These are phyloP conservation scores for Phanerochaete carnosa DNA, from an alignment of 768 basidiomycete genomes.

Conservation along the genomic window DNA sequence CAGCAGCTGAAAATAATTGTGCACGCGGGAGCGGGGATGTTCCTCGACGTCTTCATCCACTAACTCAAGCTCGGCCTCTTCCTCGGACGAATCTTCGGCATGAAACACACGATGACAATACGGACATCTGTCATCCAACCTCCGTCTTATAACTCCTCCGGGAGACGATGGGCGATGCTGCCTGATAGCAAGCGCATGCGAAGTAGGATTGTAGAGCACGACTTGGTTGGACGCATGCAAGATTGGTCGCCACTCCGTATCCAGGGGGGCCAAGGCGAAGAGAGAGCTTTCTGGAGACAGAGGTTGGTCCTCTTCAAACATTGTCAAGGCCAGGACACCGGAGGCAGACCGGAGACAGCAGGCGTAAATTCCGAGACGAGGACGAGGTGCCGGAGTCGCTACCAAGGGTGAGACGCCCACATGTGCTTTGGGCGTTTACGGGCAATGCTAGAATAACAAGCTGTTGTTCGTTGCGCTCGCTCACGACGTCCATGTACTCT, in stretches of 20 bases:
- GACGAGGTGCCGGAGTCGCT: neutral
- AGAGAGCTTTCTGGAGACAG: conserved; percentile 1
- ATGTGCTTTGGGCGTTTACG: neutral
- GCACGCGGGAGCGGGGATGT: conserved; percentile 47
- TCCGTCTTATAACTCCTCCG: conserved; percentile 10
- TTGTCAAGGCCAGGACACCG: neutral
- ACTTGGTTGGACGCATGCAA: conserved; percentile 83
- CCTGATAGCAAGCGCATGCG: conserved; percentile 72
- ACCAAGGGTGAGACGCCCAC: neutral
- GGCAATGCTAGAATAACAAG: neutral
- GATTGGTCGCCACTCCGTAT: conserved; percentile 69
- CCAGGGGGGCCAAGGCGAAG: conserved; percentile 21
- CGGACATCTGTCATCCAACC: conserved; percentile 45
- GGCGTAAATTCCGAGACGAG: too few relatives aligned
- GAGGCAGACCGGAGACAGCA: too few relatives aligned
- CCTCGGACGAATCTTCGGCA: conserved; percentile 24
- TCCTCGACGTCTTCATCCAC: conserved; percentile 26
- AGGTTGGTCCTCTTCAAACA: neutral
- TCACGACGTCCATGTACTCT: neutral
- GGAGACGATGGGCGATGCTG: conserved; percentile 27
- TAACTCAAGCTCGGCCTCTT: conserved; percentile 28
- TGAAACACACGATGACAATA: conserved; percentile 69
- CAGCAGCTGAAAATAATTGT: conserved; percentile 81
- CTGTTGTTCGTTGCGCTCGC: neutral
- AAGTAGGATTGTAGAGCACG: conserved; percentile 83